phyloP scores from a whole-genome alignment of 2,329 filamentous ascomycete genomes.

The Trichoderma koningiopsis region DNA sequence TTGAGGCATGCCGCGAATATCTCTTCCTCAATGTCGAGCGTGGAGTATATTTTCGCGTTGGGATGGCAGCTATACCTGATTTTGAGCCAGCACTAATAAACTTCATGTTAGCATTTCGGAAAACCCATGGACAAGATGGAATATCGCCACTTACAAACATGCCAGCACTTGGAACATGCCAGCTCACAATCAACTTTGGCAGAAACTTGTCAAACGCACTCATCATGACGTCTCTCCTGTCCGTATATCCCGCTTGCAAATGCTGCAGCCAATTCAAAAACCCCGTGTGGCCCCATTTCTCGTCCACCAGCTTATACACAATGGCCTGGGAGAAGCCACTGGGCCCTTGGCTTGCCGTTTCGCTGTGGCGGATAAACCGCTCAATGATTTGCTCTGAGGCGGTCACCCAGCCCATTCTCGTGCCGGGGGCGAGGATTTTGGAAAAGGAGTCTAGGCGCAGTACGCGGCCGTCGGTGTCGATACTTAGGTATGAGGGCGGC shows the following conservation, averaged over 20 bases:
- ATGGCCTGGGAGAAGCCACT: conserved; percentile 81
- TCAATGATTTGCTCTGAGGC: conserved; percentile 83
- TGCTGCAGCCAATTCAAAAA: conserved; percentile 89
- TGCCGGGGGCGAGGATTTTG: conserved; percentile 84
- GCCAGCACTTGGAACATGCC: conserved; percentile 78
- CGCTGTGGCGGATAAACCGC: conserved; percentile 77
- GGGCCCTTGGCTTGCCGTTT: conserved; percentile 85
- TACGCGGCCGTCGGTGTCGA: conserved; percentile 86
- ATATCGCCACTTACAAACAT: conserved; percentile 79
- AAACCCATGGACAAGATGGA: not conserved
- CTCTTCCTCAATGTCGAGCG: conserved; percentile 76
- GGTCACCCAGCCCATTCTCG: conserved; percentile 85
- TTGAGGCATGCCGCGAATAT: conserved; percentile 79
- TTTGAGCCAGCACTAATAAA: conserved; percentile 69
- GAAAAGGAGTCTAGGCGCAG: conserved; percentile 91
- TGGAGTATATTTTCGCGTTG: conserved; percentile 50
- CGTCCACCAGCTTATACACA: conserved; percentile 86
- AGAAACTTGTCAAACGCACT: conserved; percentile 78
- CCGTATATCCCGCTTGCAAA: conserved; percentile 78
- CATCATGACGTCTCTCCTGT: conserved; percentile 74
- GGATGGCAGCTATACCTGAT: conserved; percentile 70
- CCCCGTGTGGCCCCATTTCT: conserved; percentile 89
- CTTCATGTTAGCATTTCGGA: not conserved
- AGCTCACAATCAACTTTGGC: conserved; percentile 74
- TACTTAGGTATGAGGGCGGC: conserved; percentile 71